Conservation (phyloP, 371 early-diverging fungal genomes). For the Zancudomyces culisetae region DNA sequence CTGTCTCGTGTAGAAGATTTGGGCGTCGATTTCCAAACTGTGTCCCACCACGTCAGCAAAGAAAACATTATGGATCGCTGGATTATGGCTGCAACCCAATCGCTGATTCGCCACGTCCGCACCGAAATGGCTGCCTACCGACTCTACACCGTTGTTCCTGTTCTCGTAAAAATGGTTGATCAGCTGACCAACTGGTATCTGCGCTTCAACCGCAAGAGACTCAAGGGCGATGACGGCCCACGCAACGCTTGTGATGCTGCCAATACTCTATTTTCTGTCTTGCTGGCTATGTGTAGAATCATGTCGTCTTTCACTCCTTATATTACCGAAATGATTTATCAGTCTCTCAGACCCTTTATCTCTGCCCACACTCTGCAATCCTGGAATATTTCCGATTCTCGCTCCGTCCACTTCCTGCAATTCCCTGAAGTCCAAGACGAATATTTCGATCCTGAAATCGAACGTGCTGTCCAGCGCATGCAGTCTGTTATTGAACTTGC, state of each 20-base stretch:
- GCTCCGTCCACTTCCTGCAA: constrained; percentile 77
- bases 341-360: constrained; percentile 62
- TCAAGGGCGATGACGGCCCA: constrained; percentile 85
- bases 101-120: constrained; percentile 71
- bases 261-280: constrained; percentile 85
- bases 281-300: constrained; percentile 75
- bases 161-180: constrained; percentile 82
- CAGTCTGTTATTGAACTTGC: constrained; percentile 95
- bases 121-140: constrained; percentile 92
- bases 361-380: constrained; percentile 21
- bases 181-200: constrained; percentile 99
- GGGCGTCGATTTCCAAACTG: constrained; percentile 55
- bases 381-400: constrained; percentile 40
- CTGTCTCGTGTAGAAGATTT: constrained; percentile 77
- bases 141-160: constrained; percentile 91
- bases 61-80: constrained; percentile 94
- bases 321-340: constrained; percentile 96
- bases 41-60: constrained; percentile 35
- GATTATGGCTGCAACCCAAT: constrained; percentile 90
- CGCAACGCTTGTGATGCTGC: constrained; percentile 70
- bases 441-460: constrained; percentile 89
- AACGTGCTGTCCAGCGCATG: constrained; percentile 87
- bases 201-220: constrained; percentile 94
- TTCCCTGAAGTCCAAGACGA: constrained; percentile 85
- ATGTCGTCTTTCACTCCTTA: constrained; percentile 99